These are phyloP conservation scores for Lumnitzera racemosa DNA, from an alignment of 345 rosid species.

Conservation along the genomic window DNA sequence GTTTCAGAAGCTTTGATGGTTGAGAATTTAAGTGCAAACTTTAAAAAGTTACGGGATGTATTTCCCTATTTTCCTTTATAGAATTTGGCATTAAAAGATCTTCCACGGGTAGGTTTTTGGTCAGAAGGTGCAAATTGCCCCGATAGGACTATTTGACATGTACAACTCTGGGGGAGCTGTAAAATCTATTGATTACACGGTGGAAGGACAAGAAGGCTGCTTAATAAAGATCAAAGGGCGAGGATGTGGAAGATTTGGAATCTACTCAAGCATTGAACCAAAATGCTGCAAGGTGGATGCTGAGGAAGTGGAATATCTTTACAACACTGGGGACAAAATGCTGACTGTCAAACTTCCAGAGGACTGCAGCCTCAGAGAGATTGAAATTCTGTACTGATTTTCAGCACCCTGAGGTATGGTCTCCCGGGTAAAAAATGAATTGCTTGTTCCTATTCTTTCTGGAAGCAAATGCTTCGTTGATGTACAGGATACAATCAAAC, in stretches of 20 bases:
- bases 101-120: conserved; percentile 26
- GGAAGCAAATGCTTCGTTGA: not conserved
- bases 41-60: not conserved
- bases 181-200: conserved; percentile 24
- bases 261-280: conserved; percentile 36
- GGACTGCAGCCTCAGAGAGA: conserved; percentile 18
- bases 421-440: not conserved
- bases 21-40: too few relatives aligned
- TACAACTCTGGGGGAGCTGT: conserved; percentile 46
- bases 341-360: conserved; percentile 33
- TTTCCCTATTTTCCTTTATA: not conserved
- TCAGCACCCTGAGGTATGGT: not conserved
- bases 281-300: conserved; percentile 43
- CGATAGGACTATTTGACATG: conserved; percentile 26
- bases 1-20: too few relatives aligned
- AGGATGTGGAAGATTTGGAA: conserved; percentile 55
- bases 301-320: conserved; percentile 32
- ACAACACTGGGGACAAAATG: conserved; percentile 34
- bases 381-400: conserved; percentile 30
- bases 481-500: too few relatives aligned
- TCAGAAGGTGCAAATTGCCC: conserved; percentile 18
- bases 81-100: not conserved
- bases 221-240: conserved; percentile 20
- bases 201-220: conserved; percentile 9
- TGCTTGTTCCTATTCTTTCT: not conserved